Conservation (phyloP, 768 basidiomycete genomes). For the Calocybe cyanea region DNA sequence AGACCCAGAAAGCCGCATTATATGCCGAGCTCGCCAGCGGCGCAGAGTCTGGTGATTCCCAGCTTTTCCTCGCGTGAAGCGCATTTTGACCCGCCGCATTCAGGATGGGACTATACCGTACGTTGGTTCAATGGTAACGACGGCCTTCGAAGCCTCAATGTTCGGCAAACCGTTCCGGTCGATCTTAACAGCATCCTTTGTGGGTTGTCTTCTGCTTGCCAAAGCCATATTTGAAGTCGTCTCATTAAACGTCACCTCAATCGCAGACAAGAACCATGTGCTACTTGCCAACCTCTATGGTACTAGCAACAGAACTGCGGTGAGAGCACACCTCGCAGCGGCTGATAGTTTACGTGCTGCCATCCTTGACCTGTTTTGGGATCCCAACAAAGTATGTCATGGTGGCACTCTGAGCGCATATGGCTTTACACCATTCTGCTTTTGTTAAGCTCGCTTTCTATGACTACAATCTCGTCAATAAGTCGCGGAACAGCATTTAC, state of each 20-base stretch:
- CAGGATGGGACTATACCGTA: slow-evolving; percentile 52
- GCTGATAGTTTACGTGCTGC: slow-evolving; percentile 61
- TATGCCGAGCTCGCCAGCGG: slow-evolving; percentile 87
- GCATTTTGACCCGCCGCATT: neutral
- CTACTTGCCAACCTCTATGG: slow-evolving; percentile 61
- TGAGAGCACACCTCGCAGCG: slow-evolving; percentile 45
- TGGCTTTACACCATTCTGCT: neutral
- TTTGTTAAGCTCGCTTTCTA: slow-evolving; percentile 69
- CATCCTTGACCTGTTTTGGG: slow-evolving; percentile 87
- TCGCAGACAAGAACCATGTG: slow-evolving; percentile 59
- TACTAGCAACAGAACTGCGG: slow-evolving; percentile 37
- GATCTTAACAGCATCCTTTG: slow-evolving; percentile 86
- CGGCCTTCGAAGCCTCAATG: slow-evolving; percentile 67
- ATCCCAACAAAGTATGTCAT: slow-evolving; percentile 49
- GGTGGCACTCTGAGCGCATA: neutral
- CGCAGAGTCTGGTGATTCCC: slow-evolving; percentile 67
- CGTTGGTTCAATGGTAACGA: slow-evolving; percentile 49
- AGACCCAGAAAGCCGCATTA: slow-evolving; percentile 54
- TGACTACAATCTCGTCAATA: slow-evolving; percentile 78
- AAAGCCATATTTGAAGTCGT: too few species aligned
- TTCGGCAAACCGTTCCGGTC: slow-evolving; percentile 65
- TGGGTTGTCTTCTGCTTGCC: slow-evolving; percentile 29
- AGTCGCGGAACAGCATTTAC: slow-evolving; percentile 61
- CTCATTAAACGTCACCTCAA: too few species aligned
- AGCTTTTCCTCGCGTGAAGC: neutral